A percentile compares a stretch with the other conserved stretches of the same genome.
These are phyloP conservation scores for Edaphochlamys debaryana DNA, from an alignment of 139 green algal genomes.

Conservation along the genomic window DNA sequence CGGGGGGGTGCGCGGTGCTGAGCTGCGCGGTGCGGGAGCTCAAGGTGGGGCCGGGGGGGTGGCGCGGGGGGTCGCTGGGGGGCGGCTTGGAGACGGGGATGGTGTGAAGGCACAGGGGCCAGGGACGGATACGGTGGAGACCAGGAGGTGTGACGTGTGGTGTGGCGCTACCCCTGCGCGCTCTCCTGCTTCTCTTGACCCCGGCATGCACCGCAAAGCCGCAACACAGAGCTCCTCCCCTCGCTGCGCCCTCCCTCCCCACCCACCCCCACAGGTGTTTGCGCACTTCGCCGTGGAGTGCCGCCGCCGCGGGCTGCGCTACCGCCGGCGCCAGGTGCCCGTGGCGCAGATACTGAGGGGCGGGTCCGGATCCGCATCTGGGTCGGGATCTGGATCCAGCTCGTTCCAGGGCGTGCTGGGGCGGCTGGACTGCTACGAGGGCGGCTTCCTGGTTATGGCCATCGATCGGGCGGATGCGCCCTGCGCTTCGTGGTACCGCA, in stretches of 20 bases:
- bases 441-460: constrained; percentile 71
- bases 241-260: no score
- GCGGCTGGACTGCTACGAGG: constrained; percentile 71
- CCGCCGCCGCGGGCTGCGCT: constrained; percentile 45
- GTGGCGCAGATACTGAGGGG: background rate
- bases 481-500: constrained; percentile 38
- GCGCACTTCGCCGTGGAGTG: constrained; percentile 58
- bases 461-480: constrained; percentile 51
- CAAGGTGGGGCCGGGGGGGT: constrained; percentile 4
- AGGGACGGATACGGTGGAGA: no score
- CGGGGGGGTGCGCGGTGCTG: constrained; percentile 65
- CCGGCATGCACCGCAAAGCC: no score
- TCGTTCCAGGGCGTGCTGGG: constrained; percentile 55
- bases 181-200: constrained; percentile 5
- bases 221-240: no score
- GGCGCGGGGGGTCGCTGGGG: background rate
- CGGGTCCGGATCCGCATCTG: no score
- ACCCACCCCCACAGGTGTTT: constrained; percentile 57
- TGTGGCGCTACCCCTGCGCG: background rate
- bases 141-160: no score
- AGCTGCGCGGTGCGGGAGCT: constrained; percentile 71
- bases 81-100: no score
- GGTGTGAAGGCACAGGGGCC: no score
- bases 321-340: constrained; percentile 33
- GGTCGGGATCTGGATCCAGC: no score